Base-by-base conservation (phyloP, 2,329 filamentous ascomycete genomes). In the Colletotrichum theobromicola region DNA sequence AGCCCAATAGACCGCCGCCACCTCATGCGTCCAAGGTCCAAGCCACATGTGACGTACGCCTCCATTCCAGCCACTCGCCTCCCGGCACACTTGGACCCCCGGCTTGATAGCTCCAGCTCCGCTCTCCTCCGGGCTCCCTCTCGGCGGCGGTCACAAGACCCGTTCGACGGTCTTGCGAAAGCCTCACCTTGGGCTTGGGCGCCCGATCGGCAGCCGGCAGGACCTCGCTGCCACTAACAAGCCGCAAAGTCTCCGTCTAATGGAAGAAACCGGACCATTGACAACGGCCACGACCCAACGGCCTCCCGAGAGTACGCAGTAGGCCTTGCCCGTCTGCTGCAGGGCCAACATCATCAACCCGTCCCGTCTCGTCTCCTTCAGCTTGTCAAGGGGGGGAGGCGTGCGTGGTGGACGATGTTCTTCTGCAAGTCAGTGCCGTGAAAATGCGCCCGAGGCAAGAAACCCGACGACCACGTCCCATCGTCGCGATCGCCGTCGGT, bases 21-120 rank as follows among this genome's bases (percentile, higher is more conserved):
- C 68, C 30, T 15, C 16, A 21, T 21, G 30, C 35, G 28, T 35
- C 68, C 62, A 63, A 75, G 72, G 28, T 35, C 68, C 62, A 63
- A 75, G 72, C 72, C 72, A 72, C 68, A 72, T 46, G 62, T 72
- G 72, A 74, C 68, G 72, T 55, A 67, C 62, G 61, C 55, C 68
- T 67, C 62, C 50, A 30, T 74, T 72, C 72, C 72, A 72, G 72
- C 68, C 72, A 67, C 72, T 64, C 37, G 42, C 63, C 50, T n/a
- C 58, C 34, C 13, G 53, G 21, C 13, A 28, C 32, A 46, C n/a
- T 13, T 46, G 61, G 65, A 26, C 50, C 55, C 34, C 42, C 18
- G 37, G 28, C 60, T 42, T 7, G 61, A 21, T 15, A 32, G 8
- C 42, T 42, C 68, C 35, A 50, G 42, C 53, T 28, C 53, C 53